Evolutionary conservation across 441 rosid species (phyloP).

Genomic region (Syzygium malaccense): DNA sequence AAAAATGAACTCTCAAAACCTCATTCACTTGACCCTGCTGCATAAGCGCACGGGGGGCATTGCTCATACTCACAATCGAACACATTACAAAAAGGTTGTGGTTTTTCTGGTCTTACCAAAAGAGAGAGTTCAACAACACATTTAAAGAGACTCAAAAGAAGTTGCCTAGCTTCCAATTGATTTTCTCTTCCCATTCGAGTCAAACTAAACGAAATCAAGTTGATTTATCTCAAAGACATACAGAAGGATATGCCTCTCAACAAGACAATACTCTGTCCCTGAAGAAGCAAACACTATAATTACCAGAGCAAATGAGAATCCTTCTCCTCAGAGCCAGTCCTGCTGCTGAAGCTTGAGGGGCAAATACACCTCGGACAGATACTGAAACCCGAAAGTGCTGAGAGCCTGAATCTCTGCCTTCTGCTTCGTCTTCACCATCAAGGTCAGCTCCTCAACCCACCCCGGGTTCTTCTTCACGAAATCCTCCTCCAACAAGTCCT

Average conservation of each 20-base stretch:
- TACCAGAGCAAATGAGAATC: background rate
- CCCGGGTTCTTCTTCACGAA: slow-evolving; percentile 98
- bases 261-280: background rate
- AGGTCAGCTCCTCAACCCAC: slow-evolving; percentile 92
- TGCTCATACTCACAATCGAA: background rate
- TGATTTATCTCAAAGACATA: background rate
- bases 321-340: slow-evolving; percentile 68
- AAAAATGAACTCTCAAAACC: background rate
- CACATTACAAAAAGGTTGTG: background rate
- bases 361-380: slow-evolving; percentile 91
- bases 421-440: slow-evolving; percentile 95
- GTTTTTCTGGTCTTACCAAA: background rate
- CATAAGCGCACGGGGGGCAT: background rate
- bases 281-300: background rate
- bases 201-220: background rate
- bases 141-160: background rate
- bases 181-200: background rate
- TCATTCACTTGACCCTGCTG: background rate
- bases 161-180: background rate
- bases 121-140: background rate
- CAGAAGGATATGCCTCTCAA: background rate
- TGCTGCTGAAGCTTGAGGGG: slow-evolving; percentile 96
- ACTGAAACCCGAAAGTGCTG: slow-evolving; percentile 92
- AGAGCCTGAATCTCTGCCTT: slow-evolving; percentile 99
- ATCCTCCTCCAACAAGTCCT: slow-evolving; percentile 90